Evolutionary conservation across 495 filamentous ascomycete species (phyloP).

Genomic region (Podospora tetraspora): DNA sequence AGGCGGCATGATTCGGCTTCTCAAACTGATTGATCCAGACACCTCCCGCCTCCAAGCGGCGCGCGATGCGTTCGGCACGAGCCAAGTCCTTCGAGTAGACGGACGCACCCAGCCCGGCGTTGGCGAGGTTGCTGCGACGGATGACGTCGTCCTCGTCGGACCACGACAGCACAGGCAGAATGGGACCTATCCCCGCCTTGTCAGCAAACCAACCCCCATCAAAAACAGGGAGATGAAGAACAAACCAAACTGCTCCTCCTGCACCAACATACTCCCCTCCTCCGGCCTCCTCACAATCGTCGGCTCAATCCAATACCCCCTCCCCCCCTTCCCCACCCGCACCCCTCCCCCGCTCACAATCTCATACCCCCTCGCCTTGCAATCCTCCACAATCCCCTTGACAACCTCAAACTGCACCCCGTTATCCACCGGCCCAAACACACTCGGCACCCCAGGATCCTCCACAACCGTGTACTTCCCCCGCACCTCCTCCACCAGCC

Average conservation of each 20-base stretch:
- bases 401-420: conserved; percentile 52
- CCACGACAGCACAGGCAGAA: conserved; percentile 54
- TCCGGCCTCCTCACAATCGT: conserved; percentile 48
- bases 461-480: conserved; percentile 42
- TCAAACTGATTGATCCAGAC: conserved; percentile 57
- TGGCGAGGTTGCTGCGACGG: conserved; percentile 49
- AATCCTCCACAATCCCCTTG: conserved; percentile 41
- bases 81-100: conserved; percentile 52
- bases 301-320: conserved; percentile 45
- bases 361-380: conserved; percentile 41
- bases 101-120: conserved; percentile 53
- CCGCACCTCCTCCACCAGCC: conserved; percentile 52
- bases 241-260: conserved; percentile 49
- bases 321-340: conserved; percentile 17
- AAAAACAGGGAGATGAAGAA: neutral
- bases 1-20: conserved; percentile 45
- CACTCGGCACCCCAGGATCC: conserved; percentile 36
- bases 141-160: conserved; percentile 55
- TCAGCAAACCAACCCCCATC: neutral
- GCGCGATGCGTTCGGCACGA: conserved; percentile 46
- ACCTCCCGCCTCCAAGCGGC: conserved; percentile 47
- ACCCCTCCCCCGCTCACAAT: conserved; percentile 37
- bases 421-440: conserved; percentile 58
- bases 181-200: conserved; percentile 37
- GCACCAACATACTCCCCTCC: conserved; percentile 38